Percentiles rank a stretch among this genome's conserved stretches.
Evolutionary conservation across 1,139 yeast genomes (phyloP).

Genomic region (Nematodospora anomalae): DNA sequence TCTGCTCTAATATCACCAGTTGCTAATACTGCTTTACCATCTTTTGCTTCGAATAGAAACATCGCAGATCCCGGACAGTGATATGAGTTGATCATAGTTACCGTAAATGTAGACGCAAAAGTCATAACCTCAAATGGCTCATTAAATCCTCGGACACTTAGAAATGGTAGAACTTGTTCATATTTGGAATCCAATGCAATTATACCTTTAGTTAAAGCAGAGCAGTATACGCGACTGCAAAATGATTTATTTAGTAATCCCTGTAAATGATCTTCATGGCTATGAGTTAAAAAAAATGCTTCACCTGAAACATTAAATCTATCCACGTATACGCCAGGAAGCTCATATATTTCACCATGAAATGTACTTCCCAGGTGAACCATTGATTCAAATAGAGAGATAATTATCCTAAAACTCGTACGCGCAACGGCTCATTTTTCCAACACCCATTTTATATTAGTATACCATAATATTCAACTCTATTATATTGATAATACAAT

Average conservation of each 20-base stretch:
- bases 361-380: slow-evolving; percentile 12
- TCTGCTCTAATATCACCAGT: slow-evolving; percentile 68
- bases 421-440: slow-evolving; percentile 3
- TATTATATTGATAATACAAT: slow-evolving; percentile 50
- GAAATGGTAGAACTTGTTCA: slow-evolving; percentile 22
- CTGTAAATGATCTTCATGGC: slow-evolving; percentile 55
- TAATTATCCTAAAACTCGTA: too few species aligned
- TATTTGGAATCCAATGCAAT: slow-evolving; percentile 26
- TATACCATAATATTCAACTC: slow-evolving; percentile 78
- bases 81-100: slow-evolving; percentile 42
- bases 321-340: slow-evolving; percentile 43
- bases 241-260: slow-evolving; percentile 47
- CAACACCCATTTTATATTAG: slow-evolving; percentile 44
- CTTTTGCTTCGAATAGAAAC: slow-evolving; percentile 47
- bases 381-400: slow-evolving; percentile 1
- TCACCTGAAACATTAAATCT: slow-evolving; percentile 35
- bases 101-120: slow-evolving; percentile 16
- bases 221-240: slow-evolving; percentile 50
- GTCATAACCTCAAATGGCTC: slow-evolving; percentile 22
- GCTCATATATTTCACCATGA: slow-evolving; percentile 26
- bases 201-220: slow-evolving; percentile 43
- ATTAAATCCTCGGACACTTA: slow-evolving; percentile 26
- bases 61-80: slow-evolving; percentile 67
- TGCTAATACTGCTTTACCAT: slow-evolving; percentile 36
- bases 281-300: slow-evolving; percentile 49